phyloP scores from a whole-genome alignment of 257 asterid genomes.

The Capsicum chinense region DNA sequence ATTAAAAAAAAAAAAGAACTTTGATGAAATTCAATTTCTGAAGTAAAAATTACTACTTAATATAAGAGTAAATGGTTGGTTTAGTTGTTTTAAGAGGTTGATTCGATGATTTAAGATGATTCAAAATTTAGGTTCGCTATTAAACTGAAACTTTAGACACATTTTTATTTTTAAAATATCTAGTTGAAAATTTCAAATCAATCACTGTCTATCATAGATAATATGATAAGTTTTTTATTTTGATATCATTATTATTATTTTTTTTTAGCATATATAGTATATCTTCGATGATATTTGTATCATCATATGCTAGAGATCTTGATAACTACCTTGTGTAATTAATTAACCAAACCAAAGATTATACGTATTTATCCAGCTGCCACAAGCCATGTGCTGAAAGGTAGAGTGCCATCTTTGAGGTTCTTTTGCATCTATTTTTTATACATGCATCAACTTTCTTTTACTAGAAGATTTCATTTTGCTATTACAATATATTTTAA shows the following conservation, averaged over 20 bases:
- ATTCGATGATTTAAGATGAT: too few species aligned
- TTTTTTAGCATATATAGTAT: background rate
- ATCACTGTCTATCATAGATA: too few species aligned
- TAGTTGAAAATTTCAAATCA: too few species aligned
- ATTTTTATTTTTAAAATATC: too few species aligned
- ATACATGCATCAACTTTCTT: background rate
- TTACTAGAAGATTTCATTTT: background rate
- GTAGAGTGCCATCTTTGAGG: background rate
- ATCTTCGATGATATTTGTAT: background rate
- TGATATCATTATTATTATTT: background rate
- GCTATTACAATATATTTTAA: background rate
- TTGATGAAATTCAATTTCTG: background rate
- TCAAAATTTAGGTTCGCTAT: too few species aligned
- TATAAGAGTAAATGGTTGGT: too few species aligned
- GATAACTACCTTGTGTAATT: background rate
- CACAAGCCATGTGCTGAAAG: constrained; percentile 25
- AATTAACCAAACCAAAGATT: background rate
- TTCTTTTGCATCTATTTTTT: background rate
- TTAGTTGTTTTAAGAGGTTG: too few species aligned
- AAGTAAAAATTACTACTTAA: too few species aligned
- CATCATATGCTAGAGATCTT: background rate
- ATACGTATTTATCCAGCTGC: background rate
- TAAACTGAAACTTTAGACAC: too few species aligned
- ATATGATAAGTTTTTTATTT: background rate
- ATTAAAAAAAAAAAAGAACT: background rate